Conservation (phyloP, 2,329 filamentous ascomycete species). For the Verticillium longisporum region DNA sequence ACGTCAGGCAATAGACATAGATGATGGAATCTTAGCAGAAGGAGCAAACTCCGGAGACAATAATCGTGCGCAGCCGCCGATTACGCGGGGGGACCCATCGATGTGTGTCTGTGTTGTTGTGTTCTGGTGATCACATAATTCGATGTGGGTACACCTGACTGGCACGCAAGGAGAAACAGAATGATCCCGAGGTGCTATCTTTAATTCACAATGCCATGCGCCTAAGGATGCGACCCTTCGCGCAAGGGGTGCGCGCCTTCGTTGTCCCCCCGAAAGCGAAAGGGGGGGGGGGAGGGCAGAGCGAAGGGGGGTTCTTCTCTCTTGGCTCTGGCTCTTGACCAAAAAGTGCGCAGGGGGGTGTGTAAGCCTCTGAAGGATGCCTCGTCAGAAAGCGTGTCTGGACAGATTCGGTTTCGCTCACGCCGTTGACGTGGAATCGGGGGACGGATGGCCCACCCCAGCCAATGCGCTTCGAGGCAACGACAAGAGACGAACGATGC, state of each 20-base stretch:
- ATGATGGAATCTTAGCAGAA: not conserved
- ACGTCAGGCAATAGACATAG: not conserved
- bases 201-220: not conserved
- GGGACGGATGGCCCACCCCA: not conserved
- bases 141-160: not conserved
- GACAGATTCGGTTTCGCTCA: not conserved
- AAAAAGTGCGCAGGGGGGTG: not conserved
- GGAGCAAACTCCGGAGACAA: not conserved
- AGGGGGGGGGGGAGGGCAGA: no score
- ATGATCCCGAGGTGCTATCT: not conserved
- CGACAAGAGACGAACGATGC: not conserved
- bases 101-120: not conserved
- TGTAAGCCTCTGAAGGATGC: not conserved
- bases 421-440: not conserved
- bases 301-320: not conserved
- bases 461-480: not conserved
- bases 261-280: not conserved
- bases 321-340: not conserved
- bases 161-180: not conserved
- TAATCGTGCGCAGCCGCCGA: not conserved
- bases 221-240: not conserved
- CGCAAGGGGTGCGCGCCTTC: not conserved
- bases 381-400: not conserved
- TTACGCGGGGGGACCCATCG: not conserved
- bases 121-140: not conserved